Conservation (phyloP, 2,329 filamentous ascomycete genomes). For the Thielaviopsis punctulata region DNA sequence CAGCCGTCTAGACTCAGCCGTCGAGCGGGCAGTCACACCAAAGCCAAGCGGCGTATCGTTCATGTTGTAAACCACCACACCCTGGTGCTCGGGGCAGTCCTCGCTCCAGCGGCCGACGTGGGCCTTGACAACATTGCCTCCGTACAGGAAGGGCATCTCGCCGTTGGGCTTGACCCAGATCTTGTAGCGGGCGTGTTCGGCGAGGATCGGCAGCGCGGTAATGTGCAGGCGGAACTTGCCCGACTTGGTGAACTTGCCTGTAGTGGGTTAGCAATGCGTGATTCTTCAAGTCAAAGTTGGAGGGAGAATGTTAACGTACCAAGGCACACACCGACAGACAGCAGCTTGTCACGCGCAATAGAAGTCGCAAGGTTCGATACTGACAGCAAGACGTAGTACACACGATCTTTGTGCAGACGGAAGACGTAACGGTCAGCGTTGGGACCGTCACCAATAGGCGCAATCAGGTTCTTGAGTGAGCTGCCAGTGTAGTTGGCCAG, state of each 20-base stretch:
- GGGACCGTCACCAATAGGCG: constrained; percentile 48
- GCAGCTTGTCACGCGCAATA: constrained; percentile 62
- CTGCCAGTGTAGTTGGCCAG: constrained; percentile 84
- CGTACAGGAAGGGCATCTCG: constrained; percentile 94
- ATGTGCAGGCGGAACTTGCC: constrained; percentile 92
- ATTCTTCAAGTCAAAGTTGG: not conserved
- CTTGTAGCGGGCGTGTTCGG: constrained; percentile 86
- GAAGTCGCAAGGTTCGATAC: constrained; percentile 84
- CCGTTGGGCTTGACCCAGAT: constrained; percentile 94
- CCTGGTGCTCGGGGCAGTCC: constrained; percentile 84
- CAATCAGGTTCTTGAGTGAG: constrained; percentile 71
- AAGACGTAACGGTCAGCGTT: constrained; percentile 70
- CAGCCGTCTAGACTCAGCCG: constrained; percentile 62
- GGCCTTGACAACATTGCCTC: constrained; percentile 62
- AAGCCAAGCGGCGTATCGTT: constrained; percentile 89
- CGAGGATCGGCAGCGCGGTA: constrained; percentile 72
- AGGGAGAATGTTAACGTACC: constrained; percentile 22
- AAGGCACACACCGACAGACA: constrained; percentile 78
- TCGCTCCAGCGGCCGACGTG: constrained; percentile 69
- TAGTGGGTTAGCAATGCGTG: constrained; percentile 12
- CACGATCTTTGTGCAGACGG: constrained; percentile 61
- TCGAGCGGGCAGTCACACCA: constrained; percentile 76
- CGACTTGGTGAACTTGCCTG: constrained; percentile 88
- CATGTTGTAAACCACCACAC: constrained; percentile 80
- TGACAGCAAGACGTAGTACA: constrained; percentile 82